Percentiles rank a stretch among this genome's conserved stretches.
Evolutionary conservation across 768 basidiomycete species (phyloP).

Genomic region (Hypholoma fasciculare): DNA sequence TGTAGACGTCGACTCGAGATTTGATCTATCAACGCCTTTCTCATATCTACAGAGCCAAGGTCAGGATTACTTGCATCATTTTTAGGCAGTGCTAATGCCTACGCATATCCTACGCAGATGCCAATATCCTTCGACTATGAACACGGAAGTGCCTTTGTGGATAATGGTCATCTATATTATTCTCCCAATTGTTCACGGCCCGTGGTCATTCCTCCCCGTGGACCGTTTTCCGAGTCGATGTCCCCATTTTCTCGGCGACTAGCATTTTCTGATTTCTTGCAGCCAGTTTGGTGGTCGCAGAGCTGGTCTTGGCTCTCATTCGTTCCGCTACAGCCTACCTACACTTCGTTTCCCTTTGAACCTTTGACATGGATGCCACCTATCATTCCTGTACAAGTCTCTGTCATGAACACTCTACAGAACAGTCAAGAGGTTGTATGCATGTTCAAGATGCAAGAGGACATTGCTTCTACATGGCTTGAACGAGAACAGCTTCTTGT

Average conservation of each 20-base stretch:
- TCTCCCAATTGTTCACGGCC: constrained; percentile 5
- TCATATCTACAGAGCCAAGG: too few species aligned
- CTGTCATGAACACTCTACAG: not conserved
- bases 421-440: not conserved
- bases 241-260: not conserved
- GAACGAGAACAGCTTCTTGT: not conserved
- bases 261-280: not conserved
- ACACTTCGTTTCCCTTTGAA: constrained; percentile 6
- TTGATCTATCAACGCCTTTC: too few species aligned
- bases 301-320: constrained; percentile 10
- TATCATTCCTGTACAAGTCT: not conserved
- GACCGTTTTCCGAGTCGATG: too few species aligned
- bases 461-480: not conserved
- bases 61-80: too few species aligned
- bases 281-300: constrained; percentile 10
- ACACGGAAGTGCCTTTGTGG: not conserved
- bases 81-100: too few species aligned
- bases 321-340: constrained; percentile 9
- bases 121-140: not conserved
- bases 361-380: not conserved
- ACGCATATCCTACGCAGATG: too few species aligned
- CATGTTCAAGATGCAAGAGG: not conserved
- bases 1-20: too few species aligned
- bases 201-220: not conserved
- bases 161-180: constrained; percentile 3